Percentiles rank a stretch among this genome's conserved stretches.
Conservation (phyloP, 306 rosid genomes). For the Quercus dentata region DNA sequence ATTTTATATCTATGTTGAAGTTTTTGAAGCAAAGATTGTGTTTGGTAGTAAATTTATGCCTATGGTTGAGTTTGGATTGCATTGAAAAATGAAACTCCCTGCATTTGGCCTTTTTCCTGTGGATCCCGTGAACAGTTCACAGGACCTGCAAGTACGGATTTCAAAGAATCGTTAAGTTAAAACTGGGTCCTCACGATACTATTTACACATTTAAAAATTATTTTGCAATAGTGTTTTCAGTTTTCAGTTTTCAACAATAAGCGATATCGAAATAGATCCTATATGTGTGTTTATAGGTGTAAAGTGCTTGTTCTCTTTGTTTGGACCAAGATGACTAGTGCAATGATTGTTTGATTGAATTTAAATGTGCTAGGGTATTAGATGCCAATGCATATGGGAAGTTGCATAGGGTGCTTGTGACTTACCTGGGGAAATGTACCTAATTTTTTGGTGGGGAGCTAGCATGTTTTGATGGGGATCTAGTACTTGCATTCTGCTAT, state of each 20-base stretch:
- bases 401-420: constrained; percentile 48
- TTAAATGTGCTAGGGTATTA: constrained; percentile 45
- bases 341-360: background rate
- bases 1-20: background rate
- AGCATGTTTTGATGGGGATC: constrained; percentile 25
- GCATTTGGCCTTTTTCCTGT: too few species aligned
- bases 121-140: too few species aligned
- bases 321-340: background rate
- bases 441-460: constrained; percentile 42
- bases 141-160: too few species aligned
- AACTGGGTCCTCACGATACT: fast-evolving
- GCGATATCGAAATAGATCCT: too few species aligned
- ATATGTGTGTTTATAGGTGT: background rate
- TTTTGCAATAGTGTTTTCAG: too few species aligned
- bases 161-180: too few species aligned
- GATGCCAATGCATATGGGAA: constrained; percentile 59
- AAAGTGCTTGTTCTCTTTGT: background rate
- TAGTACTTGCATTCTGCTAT: constrained; percentile 34
- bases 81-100: too few species aligned
- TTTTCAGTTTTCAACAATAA: too few species aligned
- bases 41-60: background rate
- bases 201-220: too few species aligned
- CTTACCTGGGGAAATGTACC: constrained; percentile 53
- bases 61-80: too few species aligned
- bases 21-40: background rate